A percentile compares a stretch with the other conserved stretches of the same genome.
Conservation (phyloP, 805 yeast species). For the Candida ascalaphidarum region DNA sequence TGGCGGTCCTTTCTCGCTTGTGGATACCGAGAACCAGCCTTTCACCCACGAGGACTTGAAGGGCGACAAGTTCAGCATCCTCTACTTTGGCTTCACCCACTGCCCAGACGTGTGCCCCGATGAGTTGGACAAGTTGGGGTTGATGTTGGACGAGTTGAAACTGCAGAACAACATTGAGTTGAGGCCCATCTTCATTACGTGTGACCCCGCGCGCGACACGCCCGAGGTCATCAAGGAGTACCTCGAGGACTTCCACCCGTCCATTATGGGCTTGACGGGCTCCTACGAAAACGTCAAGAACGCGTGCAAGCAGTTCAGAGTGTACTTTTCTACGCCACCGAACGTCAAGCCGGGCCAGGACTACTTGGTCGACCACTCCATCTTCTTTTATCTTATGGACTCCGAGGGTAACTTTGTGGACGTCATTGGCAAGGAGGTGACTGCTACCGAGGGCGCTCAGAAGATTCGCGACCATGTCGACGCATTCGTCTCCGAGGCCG, state of each 20-base stretch:
- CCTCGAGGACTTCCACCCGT: constrained; percentile 82
- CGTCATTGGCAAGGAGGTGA: constrained; percentile 87
- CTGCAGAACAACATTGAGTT: constrained; percentile 44
- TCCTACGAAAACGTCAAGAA: constrained; percentile 76
- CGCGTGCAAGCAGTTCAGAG: constrained; percentile 84
- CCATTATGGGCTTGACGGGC: constrained; percentile 87
- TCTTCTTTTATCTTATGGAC: constrained; percentile 95
- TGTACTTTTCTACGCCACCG: constrained; percentile 95
- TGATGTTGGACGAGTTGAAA: constrained; percentile 56
- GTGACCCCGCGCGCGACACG: constrained; percentile 93
- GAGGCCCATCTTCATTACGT: constrained; percentile 88
- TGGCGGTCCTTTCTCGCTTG: constrained; percentile 80
- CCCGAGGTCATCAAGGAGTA: constrained; percentile 82
- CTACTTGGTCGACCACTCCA: constrained; percentile 93
- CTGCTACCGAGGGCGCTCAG: constrained; percentile 66
- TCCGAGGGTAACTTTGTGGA: constrained; percentile 96
- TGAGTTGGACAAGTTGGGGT: constrained; percentile 86
- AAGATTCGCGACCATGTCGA: constrained; percentile 70
- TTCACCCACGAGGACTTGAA: constrained; percentile 74
- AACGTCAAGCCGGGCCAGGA: constrained; percentile 93
- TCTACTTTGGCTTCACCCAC: constrained; percentile 96
- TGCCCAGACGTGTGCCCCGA: constrained; percentile 99
- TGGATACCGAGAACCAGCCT: constrained; percentile 58
- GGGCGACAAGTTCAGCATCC: constrained; percentile 65
- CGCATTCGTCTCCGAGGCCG: constrained; percentile 65